A percentile compares a stretch with the other conserved stretches of the same genome.
These are phyloP conservation scores for Tinospora cordifolia DNA, from an alignment of 164 flowering plant species.

Conservation along the genomic window DNA sequence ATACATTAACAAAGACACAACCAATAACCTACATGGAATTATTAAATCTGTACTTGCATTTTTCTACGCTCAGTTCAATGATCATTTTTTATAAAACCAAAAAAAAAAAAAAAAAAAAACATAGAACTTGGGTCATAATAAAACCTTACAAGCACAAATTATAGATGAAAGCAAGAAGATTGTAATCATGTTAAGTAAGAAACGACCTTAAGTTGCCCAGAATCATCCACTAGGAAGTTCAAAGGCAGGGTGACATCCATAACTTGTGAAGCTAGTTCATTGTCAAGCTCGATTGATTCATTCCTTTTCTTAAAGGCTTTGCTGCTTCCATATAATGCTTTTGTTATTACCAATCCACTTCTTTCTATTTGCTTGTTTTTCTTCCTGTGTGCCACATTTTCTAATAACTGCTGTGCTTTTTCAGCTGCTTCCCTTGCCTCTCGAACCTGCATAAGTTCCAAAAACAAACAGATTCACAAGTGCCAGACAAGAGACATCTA, in stretches of 20 bases:
- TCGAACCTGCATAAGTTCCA: slow-evolving; percentile 40
- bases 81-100: background rate
- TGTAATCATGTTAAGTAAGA: background rate
- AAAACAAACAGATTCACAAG: background rate
- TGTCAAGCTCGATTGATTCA: slow-evolving; percentile 25
- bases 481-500: background rate
- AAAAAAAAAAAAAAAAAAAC: background rate
- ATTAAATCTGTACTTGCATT: no score
- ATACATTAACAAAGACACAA: no score
- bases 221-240: slow-evolving; percentile 76
- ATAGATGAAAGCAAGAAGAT: background rate
- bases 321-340: slow-evolving; percentile 62
- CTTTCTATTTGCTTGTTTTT: slow-evolving; percentile 57
- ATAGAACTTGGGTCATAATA: no score
- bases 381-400: slow-evolving; percentile 79
- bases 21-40: no score
- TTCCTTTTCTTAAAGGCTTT: slow-evolving; percentile 41
- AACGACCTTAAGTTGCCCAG: slow-evolving; percentile 82
- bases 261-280: slow-evolving; percentile 45
- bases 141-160: background rate
- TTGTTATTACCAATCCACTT: slow-evolving; percentile 62
- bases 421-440: slow-evolving; percentile 71
- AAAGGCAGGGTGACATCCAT: slow-evolving; percentile 82
- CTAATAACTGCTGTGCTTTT: slow-evolving; percentile 76
- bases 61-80: background rate